phyloP scores from a whole-genome alignment of 2,329 filamentous ascomycete species.

The Huntiella abstrusa region DNA sequence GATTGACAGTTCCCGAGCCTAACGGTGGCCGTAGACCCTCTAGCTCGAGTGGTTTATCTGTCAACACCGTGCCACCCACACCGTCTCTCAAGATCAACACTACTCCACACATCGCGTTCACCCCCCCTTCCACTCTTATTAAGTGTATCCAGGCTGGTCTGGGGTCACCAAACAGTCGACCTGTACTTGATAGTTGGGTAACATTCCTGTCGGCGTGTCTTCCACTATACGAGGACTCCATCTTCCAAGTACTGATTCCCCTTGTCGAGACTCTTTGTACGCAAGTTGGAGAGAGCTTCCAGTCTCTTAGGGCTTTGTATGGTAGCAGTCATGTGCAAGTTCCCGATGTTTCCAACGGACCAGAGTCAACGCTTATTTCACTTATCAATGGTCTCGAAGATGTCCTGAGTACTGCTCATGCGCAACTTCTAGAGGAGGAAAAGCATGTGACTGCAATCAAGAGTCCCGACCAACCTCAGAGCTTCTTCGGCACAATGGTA shows the following conservation, averaged over 20 bases:
- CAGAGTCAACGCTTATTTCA: conserved; percentile 60
- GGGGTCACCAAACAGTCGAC: conserved; percentile 50
- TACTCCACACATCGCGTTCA: conserved; percentile 14
- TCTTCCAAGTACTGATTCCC: conserved; percentile 80
- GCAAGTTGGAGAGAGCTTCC: conserved; percentile 57
- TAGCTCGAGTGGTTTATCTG: background rate
- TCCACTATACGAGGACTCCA: conserved; percentile 62
- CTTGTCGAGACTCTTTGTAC: conserved; percentile 76
- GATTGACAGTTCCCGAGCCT: background rate
- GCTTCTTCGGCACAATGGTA: conserved; percentile 88
- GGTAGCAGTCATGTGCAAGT: conserved; percentile 16
- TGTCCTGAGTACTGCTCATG: conserved; percentile 70
- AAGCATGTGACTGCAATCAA: conserved; percentile 48
- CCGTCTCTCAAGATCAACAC: background rate
- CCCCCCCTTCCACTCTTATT: conserved; percentile 55
- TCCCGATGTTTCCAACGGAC: conserved; percentile 17
- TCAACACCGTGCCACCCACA: background rate
- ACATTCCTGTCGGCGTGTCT: conserved; percentile 66
- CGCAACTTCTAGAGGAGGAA: conserved; percentile 61
- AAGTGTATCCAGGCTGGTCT: conserved; percentile 71
- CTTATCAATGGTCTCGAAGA: conserved; percentile 87
- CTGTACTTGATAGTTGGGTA: conserved; percentile 82
- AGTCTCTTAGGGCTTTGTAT: conserved; percentile 49
- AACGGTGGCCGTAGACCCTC: background rate
- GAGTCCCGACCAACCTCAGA: conserved; percentile 63